Base-by-base conservation (phyloP, 441 rosid genomes). In the Viola pubescens region DNA sequence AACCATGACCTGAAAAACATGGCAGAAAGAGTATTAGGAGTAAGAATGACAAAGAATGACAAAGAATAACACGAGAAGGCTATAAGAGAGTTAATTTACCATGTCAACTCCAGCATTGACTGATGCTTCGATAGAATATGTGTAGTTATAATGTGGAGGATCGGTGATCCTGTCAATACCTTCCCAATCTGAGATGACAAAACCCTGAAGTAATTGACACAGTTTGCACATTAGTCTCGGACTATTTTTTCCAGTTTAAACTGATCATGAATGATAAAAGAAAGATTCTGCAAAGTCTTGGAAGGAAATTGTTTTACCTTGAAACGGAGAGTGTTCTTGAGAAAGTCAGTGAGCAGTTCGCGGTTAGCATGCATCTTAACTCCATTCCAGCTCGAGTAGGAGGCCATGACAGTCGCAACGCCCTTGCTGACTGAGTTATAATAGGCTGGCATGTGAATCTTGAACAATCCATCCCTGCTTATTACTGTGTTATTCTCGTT, bases 341-440 rank as follows among this genome's bases (percentile, higher is more conserved):
- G 82, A 56, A 75, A 76, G 14, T 59, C 71, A 0, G 87, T 76
- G 62, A 84, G n/a, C 46, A 84, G 74, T 0, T 71, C 56, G 9
- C 40, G 64, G 39, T 84, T 78, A 13, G 83, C 68, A 45, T 80
- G 87, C 87, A 84, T 84, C 51, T 82, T 82, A 26, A 26, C 34
- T 26, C 85, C 88, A 43, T 86, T 86, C 94, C 78, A 83, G 78
- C 86, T 83, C 0, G 89, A 83, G 74, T 77, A 82, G 3, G 89
- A 83, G 16, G 79, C 69, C 89, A 84, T 84, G 67, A 86, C 14
- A 0, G 88, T 80, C 0, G 94, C 74, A 3, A 86, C 89, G 6
- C 94, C 94, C 64, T 79, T 80, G 65, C 60, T 70, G 49, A 86
- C 76, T 0, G 94, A 64, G 55, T 54, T 40, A 57, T 70, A 82